A percentile compares a stretch with the other conserved stretches of the same genome.
Conservation (phyloP, 345 rosid genomes). For the Gossypium thurberi region DNA sequence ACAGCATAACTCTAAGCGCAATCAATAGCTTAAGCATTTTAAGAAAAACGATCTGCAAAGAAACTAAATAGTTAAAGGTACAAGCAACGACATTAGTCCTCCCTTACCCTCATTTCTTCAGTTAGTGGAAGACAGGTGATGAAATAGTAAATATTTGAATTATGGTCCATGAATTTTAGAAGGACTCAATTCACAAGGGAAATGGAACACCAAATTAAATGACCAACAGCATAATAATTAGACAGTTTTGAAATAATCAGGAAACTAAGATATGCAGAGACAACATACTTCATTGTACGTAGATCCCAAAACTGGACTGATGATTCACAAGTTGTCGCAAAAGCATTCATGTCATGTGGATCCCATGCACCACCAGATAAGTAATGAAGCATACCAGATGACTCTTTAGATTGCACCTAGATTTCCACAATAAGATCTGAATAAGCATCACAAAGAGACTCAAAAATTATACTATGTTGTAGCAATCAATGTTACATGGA, state of each 20-base stretch:
- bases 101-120: not conserved
- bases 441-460: slow-evolving; percentile 22
- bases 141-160: not conserved
- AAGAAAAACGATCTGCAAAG: not conserved
- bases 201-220: not conserved
- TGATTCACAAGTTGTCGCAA: slow-evolving; percentile 80
- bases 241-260: not conserved
- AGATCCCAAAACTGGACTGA: slow-evolving; percentile 90
- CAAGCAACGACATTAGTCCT: not conserved
- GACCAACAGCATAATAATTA: not conserved
- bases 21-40: not conserved
- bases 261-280: slow-evolving; percentile 8
- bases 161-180: no score
- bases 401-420: slow-evolving; percentile 73
- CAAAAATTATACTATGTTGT: not conserved
- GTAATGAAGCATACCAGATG: slow-evolving; percentile 78
- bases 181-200: not conserved
- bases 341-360: slow-evolving; percentile 76
- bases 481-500: not conserved
- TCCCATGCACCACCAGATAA: slow-evolving; percentile 96
- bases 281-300: slow-evolving; percentile 70
- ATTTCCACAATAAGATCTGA: slow-evolving; percentile 26
- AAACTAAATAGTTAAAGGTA: not conserved
- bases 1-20: not conserved
- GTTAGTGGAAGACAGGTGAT: not conserved